A percentile compares a stretch with the other conserved stretches of the same genome.
phyloP scores from a whole-genome alignment of 345 rosid genomes.

The Eucalyptus viminalis region DNA sequence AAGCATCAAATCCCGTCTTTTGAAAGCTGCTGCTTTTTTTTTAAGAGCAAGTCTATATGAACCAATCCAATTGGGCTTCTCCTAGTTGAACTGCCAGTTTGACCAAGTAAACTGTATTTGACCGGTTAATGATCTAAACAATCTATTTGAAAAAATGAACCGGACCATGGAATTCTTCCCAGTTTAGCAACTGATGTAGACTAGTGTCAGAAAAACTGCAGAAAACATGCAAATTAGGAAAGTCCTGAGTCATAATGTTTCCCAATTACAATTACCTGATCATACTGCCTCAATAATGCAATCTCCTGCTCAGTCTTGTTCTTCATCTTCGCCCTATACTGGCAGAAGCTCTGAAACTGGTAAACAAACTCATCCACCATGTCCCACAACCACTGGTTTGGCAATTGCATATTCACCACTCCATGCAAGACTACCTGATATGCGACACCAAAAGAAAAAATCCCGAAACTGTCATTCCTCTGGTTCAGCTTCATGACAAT shows the following conservation, averaged over 20 bases:
- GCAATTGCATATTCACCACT: slow-evolving; percentile 91
- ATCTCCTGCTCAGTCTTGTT: slow-evolving; percentile 87
- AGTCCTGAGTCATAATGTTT: background rate
- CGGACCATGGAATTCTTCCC: background rate
- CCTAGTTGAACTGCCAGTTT: background rate
- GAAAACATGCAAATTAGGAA: background rate
- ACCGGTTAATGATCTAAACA: background rate
- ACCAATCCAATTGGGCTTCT: background rate
- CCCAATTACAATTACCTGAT: slow-evolving; percentile 35
- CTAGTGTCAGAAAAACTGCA: background rate
- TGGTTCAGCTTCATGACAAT: background rate
- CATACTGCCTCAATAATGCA: slow-evolving; percentile 60
- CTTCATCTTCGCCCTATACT: slow-evolving; percentile 93
- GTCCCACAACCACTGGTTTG: slow-evolving; percentile 99
- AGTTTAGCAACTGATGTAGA: background rate
- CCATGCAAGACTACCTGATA: slow-evolving; percentile 88
- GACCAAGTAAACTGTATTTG: background rate
- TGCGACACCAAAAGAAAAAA: background rate
- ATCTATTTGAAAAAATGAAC: background rate
- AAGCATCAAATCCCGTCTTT: background rate
- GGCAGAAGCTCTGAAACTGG: slow-evolving; percentile 97
- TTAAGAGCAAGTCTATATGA: background rate
- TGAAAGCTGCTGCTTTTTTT: background rate
- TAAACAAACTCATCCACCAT: slow-evolving; percentile 99
- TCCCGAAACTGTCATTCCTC: background rate